phyloP scores from a whole-genome alignment of 2,329 filamentous ascomycete species.

The Cladorrhinum sp. region DNA sequence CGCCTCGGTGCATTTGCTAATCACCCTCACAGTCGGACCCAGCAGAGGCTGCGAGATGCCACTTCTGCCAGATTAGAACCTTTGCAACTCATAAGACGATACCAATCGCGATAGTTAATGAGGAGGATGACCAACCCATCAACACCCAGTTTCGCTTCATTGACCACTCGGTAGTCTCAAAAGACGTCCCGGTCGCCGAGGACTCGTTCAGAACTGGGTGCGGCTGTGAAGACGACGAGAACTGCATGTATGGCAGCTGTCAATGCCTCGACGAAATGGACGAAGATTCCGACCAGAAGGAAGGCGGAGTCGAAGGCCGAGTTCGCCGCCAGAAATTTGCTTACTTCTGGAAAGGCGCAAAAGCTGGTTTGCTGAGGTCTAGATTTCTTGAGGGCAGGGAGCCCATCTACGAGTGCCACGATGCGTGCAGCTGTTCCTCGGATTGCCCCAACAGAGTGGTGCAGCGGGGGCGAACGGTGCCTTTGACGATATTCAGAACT shows the following conservation, averaged over 20 bases:
- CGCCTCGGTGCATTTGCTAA: constrained; percentile 3
- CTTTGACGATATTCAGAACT: constrained; percentile 76
- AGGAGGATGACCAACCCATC: constrained; percentile 50
- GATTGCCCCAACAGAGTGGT: constrained; percentile 74
- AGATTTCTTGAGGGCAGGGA: constrained; percentile 51
- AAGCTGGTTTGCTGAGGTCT: constrained; percentile 51
- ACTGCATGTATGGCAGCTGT: constrained; percentile 67
- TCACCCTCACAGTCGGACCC: constrained; percentile 30
- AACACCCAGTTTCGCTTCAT: constrained; percentile 69
- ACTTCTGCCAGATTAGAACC: constrained; percentile 59
- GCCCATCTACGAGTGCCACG: constrained; percentile 79
- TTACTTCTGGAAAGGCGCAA: constrained; percentile 57
- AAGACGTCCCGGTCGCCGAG: constrained; percentile 58
- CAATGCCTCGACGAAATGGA: constrained; percentile 59
- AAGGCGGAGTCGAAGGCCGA: constrained; percentile 42
- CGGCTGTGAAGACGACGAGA: constrained; percentile 57
- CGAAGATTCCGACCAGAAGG: constrained; percentile 56
- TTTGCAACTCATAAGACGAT: constrained; percentile 48
- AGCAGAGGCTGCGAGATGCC: constrained; percentile 44
- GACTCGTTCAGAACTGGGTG: constrained; percentile 68
- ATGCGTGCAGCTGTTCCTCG: constrained; percentile 61
- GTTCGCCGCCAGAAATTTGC: constrained; percentile 49
- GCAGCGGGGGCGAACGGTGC: constrained; percentile 66
- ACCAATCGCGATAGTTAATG: constrained; percentile 64
- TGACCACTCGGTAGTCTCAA: constrained; percentile 54